Percentiles rank a stretch among this genome's conserved stretches.
phyloP scores from a whole-genome alignment of 257 asterid species.

The Jasminum sambac region DNA sequence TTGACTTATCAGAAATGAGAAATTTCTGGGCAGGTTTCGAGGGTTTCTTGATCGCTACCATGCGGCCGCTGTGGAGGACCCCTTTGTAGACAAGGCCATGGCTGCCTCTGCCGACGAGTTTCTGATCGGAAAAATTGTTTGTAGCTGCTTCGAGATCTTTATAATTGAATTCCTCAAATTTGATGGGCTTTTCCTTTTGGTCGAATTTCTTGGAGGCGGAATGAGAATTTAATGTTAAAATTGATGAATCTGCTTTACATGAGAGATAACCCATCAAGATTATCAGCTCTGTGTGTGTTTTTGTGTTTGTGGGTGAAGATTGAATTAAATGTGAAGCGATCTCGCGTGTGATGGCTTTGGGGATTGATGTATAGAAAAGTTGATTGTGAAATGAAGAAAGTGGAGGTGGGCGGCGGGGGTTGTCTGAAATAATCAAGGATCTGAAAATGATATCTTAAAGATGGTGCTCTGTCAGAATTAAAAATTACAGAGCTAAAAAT shows the following conservation, averaged over 20 bases:
- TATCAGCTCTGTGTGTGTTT: background rate
- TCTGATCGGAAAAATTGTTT: constrained; percentile 50
- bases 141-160: constrained; percentile 56
- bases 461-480: background rate
- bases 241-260: constrained; percentile 50
- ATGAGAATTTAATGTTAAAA: constrained; percentile 40
- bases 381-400: background rate
- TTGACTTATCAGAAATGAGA: constrained; percentile 28
- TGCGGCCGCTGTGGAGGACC: constrained; percentile 46
- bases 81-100: constrained; percentile 63
- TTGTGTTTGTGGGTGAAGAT: no score
- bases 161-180: constrained; percentile 45
- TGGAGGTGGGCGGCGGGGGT: background rate
- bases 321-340: background rate
- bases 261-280: constrained; percentile 56
- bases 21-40: constrained; percentile 29
- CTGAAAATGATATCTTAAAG: background rate
- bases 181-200: constrained; percentile 31
- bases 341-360: background rate
- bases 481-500: no score
- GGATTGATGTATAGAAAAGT: background rate
- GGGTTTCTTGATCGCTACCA: constrained; percentile 50
- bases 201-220: constrained; percentile 25
- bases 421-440: background rate
- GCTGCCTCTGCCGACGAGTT: constrained; percentile 52